A percentile compares a stretch with the other conserved stretches of the same genome.
Evolutionary conservation across 768 basidiomycete genomes (phyloP).

Genomic region (Guyanaporus albipodus): DNA sequence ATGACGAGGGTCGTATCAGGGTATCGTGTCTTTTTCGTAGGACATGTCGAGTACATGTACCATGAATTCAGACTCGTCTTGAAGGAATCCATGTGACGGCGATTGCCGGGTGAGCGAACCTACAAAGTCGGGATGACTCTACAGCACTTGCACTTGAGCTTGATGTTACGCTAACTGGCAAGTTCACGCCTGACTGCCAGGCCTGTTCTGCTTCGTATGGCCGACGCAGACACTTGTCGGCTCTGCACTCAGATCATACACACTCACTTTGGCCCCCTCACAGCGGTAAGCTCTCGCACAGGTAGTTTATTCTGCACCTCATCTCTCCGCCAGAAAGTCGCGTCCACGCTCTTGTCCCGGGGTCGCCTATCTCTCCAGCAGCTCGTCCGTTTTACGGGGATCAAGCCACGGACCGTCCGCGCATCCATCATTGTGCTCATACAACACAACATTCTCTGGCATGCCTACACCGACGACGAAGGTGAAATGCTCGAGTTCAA

Average conservation of each 20-base stretch:
- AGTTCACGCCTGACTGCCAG: not conserved
- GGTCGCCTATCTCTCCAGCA: slow-evolving; percentile 76
- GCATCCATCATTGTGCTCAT: slow-evolving; percentile 73
- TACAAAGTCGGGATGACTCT: no score
- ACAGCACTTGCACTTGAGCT: no score
- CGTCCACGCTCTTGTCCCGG: slow-evolving; percentile 67
- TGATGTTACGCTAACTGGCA: slow-evolving; percentile 11
- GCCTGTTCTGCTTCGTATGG: slow-evolving; percentile 41
- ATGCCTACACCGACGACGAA: slow-evolving; percentile 66
- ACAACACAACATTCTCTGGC: slow-evolving; percentile 92
- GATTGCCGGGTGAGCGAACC: slow-evolving; percentile 4
- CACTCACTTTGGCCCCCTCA: slow-evolving; percentile 62
- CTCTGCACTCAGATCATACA: slow-evolving; percentile 61
- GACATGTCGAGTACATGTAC: slow-evolving; percentile 14
- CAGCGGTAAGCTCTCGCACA: slow-evolving; percentile 51
- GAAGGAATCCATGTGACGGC: no score
- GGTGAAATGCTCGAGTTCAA: slow-evolving; percentile 81
- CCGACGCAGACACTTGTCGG: slow-evolving; percentile 56
- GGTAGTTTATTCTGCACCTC: not conserved
- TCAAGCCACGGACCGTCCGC: slow-evolving; percentile 65
- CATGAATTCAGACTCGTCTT: not conserved
- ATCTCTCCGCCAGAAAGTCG: slow-evolving; percentile 53
- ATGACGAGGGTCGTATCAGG: not conserved
- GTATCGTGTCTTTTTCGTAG: not conserved
- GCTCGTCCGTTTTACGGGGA: slow-evolving; percentile 61